Conservation (phyloP, 192 early-diverging fungal genomes). For the Phlyctochytrium bullatum region DNA sequence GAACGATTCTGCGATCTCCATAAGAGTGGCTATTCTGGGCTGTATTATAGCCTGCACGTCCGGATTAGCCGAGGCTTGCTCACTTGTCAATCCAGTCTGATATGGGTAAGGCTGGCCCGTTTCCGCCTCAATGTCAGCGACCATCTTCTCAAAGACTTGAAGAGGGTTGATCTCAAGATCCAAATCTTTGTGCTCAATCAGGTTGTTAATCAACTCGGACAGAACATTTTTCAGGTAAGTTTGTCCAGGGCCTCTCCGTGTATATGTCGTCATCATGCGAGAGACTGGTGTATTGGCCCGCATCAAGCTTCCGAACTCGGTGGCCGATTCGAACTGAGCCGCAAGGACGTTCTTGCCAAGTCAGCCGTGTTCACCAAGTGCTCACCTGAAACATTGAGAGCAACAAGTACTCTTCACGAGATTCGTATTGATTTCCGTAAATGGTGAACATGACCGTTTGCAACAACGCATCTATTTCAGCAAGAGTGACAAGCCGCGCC, state of each 20-base stretch:
- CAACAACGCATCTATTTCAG: constrained; percentile 90
- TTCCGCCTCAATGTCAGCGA: constrained; percentile 69
- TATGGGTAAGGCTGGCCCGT: constrained; percentile 61
- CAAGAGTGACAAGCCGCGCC: constrained; percentile 75
- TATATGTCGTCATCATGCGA: constrained; percentile 98
- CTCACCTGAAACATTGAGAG: constrained; percentile 93
- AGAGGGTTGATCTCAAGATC: constrained; percentile 95
- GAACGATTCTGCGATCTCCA: constrained; percentile 83
- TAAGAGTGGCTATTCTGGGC: constrained; percentile 76
- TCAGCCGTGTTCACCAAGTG: not conserved
- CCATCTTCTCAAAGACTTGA: constrained; percentile 86
- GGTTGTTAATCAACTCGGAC: constrained; percentile 72
- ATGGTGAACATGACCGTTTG: constrained; percentile 97
- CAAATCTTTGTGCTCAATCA: constrained; percentile 78
- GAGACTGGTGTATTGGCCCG: constrained; percentile 95
- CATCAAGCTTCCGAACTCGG: constrained; percentile 83
- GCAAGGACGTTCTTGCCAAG: constrained; percentile 71
- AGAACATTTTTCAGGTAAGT: constrained; percentile 84
- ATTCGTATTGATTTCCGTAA: constrained; percentile 96
- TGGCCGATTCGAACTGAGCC: constrained; percentile 88
- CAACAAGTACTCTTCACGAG: constrained; percentile 90
- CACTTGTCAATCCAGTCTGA: constrained; percentile 75
- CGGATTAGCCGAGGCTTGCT: constrained; percentile 75
- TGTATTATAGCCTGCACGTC: constrained; percentile 83
- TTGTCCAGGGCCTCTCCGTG: constrained; percentile 85